phyloP scores from a whole-genome alignment of 192 early-diverging fungal genomes.

The Coemansia sp. region DNA sequence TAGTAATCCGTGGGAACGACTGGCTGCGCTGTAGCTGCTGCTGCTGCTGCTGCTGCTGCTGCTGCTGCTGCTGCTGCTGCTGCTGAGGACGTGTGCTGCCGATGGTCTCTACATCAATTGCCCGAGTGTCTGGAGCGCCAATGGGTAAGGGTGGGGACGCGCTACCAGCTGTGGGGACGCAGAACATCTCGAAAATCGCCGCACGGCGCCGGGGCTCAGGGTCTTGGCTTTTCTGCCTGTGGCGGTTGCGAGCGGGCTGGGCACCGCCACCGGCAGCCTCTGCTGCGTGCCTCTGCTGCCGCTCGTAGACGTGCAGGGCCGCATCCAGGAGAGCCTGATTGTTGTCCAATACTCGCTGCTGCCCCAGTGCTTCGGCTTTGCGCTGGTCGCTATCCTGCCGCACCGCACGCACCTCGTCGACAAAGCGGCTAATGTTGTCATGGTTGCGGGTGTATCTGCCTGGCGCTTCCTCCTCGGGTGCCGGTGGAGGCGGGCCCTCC shows the following conservation, averaged over 20 bases:
- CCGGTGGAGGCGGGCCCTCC: not conserved
- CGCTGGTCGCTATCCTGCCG: constrained; percentile 28
- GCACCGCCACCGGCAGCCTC: not conserved
- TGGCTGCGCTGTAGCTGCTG: constrained; percentile 26
- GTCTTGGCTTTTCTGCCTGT: constrained; percentile 13
- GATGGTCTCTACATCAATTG: not conserved
- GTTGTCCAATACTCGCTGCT: constrained; percentile 26
- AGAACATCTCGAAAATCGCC: constrained; percentile 44
- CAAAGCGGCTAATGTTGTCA: constrained; percentile 36
- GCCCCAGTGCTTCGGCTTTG: constrained; percentile 17
- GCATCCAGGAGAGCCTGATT: constrained; percentile 44
- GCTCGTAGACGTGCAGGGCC: constrained; percentile 39
- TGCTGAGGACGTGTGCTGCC: not conserved
- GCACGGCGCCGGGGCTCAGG: constrained; percentile 15
- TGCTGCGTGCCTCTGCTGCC: constrained; percentile 22
- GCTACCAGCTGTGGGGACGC: constrained; percentile 19
- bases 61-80: not conserved
- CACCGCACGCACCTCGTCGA: constrained; percentile 35
- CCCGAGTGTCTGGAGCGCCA: not conserved
- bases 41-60: not conserved
- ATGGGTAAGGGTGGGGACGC: not conserved
- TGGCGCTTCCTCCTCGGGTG: not conserved
- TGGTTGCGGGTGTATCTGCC: constrained; percentile 34
- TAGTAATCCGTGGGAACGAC: constrained; percentile 29
- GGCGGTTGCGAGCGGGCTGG: constrained; percentile 7